phyloP scores from a whole-genome alignment of 805 yeast genomes.

The Pichia californica region DNA sequence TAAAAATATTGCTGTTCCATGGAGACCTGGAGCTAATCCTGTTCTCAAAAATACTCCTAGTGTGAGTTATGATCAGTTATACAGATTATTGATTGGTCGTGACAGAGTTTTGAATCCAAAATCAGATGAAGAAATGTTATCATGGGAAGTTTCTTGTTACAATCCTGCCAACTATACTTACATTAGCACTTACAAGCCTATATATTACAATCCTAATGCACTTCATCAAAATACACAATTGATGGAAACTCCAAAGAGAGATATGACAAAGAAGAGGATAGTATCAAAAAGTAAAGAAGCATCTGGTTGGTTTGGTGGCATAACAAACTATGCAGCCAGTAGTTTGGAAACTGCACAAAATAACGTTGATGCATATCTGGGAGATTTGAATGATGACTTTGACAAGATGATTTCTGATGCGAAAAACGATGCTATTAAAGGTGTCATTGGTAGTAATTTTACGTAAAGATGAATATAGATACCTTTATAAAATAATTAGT shows the following conservation, averaged over 20 bases:
- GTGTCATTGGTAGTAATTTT: constrained; percentile 20
- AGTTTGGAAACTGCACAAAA: constrained; percentile 21
- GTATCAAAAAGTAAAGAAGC: neutral
- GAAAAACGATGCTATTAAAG: constrained; percentile 25
- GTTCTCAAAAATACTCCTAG: constrained; percentile 78
- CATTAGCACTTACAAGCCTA: constrained; percentile 25
- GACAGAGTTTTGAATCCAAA: constrained; percentile 47
- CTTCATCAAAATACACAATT: constrained; percentile 25
- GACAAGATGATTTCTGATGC: constrained; percentile 26
- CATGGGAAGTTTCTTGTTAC: constrained; percentile 38
- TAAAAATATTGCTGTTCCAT: constrained; percentile 60
- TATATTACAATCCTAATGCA: constrained; percentile 29
- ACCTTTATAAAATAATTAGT: too few relatives aligned
- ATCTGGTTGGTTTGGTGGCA: constrained; percentile 12
- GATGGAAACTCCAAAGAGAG: constrained; percentile 15
- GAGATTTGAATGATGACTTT: constrained; percentile 26
- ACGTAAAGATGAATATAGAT: too few relatives aligned
- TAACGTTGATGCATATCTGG: constrained; percentile 23
- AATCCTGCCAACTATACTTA: constrained; percentile 28
- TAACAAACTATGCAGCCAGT: constrained; percentile 17
- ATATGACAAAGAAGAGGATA: constrained; percentile 3
- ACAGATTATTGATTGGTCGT: constrained; percentile 65
- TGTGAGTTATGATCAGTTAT: constrained; percentile 57
- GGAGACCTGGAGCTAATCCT: constrained; percentile 73
- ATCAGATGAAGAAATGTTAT: constrained; percentile 47